phyloP scores from a whole-genome alignment of 495 filamentous ascomycete genomes.

The Penicillium turbatum region DNA sequence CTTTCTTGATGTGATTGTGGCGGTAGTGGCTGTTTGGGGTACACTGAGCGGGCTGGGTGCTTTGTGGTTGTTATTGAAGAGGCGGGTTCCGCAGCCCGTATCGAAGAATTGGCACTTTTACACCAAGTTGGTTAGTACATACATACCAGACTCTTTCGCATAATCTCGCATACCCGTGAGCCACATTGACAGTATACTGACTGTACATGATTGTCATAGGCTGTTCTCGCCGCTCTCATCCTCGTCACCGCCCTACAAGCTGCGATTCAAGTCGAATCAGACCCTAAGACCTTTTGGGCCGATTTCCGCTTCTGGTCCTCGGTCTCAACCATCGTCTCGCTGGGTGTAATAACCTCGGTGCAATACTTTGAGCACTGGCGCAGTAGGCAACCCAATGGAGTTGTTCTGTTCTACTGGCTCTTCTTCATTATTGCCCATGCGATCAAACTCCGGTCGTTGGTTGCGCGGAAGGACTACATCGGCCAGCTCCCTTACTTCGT shows the following conservation, averaged over 20 bases:
- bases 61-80: constrained; percentile 70
- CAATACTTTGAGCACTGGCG: constrained; percentile 92
- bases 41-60: constrained; percentile 71
- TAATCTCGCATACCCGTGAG: neutral
- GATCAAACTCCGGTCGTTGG: constrained; percentile 84
- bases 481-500: constrained; percentile 70
- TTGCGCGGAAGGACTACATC: constrained; percentile 67
- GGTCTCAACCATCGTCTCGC: constrained; percentile 69
- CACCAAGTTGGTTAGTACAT: constrained; percentile 69
- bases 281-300: constrained; percentile 62
- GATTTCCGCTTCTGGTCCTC: constrained; percentile 93
- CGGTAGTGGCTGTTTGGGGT: constrained; percentile 69
- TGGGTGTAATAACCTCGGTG: constrained; percentile 74
- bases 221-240: constrained; percentile 64
- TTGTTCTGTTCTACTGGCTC: constrained; percentile 95
- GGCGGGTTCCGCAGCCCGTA: constrained; percentile 55
- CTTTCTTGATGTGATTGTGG: constrained; percentile 84
- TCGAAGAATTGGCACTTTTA: constrained; percentile 94
- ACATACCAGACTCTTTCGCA: constrained; percentile 6
- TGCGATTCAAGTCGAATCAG: constrained; percentile 69
- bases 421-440: constrained; percentile 75
- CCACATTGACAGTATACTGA: constrained; percentile 16
- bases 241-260: constrained; percentile 67
- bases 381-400: constrained; percentile 83
- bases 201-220: constrained; percentile 42